A percentile compares a stretch with the other conserved stretches of the same genome.
Evolutionary conservation across 208 protist species (phyloP).

Genomic region (Trypanosoma avium): DNA sequence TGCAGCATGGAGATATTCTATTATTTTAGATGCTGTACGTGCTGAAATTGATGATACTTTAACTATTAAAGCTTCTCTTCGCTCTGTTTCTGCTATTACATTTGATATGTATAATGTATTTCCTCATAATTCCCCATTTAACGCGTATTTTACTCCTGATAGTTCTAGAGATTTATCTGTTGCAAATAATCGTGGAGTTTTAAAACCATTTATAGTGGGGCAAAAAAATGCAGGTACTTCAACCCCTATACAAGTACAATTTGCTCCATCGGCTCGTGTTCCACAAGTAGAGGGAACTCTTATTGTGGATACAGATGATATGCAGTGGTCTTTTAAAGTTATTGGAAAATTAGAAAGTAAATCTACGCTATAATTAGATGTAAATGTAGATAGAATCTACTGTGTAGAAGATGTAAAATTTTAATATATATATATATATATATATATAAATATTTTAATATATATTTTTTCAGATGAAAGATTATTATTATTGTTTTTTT

Average conservation of each 20-base stretch:
- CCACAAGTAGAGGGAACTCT: conserved; percentile 80
- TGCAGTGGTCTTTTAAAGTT: conserved; percentile 92
- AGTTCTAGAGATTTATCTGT: conserved; percentile 85
- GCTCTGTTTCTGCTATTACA: conserved; percentile 47
- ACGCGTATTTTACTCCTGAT: conserved; percentile 85
- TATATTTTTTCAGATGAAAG: not conserved
- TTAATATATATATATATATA: conserved; percentile 1
- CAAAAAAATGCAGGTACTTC: conserved; percentile 44
- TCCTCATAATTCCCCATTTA: conserved; percentile 75
- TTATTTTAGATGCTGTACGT: conserved; percentile 76
- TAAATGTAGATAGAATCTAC: not conserved
- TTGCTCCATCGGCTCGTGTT: conserved; percentile 60
- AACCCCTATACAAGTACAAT: conserved; percentile 53
- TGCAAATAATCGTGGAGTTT: conserved; percentile 60
- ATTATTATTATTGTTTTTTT: not conserved
- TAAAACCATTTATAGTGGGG: conserved; percentile 66
- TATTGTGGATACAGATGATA: conserved; percentile 90
- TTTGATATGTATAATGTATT: conserved; percentile 92
- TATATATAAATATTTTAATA: conserved; percentile 7
- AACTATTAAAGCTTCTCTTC: conserved; percentile 50
- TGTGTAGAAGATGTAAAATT: not conserved
- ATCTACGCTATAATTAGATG: not conserved
- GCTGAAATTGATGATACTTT: conserved; percentile 88
- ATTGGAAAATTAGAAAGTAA: conserved; percentile 53
- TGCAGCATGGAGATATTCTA: conserved; percentile 79